A percentile compares a stretch with the other conserved stretches of the same genome.
Conservation (phyloP, 768 basidiomycete genomes). For the Rhizopogon rudus region DNA sequence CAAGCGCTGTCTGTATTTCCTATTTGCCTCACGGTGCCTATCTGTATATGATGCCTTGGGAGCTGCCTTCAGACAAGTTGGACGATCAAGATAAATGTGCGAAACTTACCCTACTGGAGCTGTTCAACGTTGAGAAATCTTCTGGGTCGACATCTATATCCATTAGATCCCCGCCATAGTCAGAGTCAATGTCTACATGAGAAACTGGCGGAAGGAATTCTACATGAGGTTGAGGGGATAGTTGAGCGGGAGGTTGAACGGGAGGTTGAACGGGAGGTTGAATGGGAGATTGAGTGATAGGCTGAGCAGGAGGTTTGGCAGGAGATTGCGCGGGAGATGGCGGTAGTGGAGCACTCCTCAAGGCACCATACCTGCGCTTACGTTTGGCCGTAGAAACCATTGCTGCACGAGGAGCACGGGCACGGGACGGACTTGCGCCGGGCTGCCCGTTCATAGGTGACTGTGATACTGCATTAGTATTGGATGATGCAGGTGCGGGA, state of each 20-base stretch:
- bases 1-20: neutral
- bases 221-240: no score
- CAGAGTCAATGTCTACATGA: neutral
- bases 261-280: neutral
- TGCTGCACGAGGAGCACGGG: no score
- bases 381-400: no score
- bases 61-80: neutral
- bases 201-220: neutral
- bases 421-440: neutral
- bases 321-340: neutral
- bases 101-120: neutral
- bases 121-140: neutral
- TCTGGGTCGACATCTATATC: neutral
- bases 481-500: neutral
- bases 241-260: neutral
- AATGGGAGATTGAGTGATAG: no score
- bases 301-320: neutral
- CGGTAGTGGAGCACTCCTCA: no score
- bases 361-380: no score
- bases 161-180: neutral
- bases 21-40: neutral
- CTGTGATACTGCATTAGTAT: neutral
- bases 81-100: neutral
- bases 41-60: neutral
- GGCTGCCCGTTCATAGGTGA: neutral